These are phyloP conservation scores for Diacronema lutheri DNA, from an alignment of 78 protist species.

Conservation along the genomic window DNA sequence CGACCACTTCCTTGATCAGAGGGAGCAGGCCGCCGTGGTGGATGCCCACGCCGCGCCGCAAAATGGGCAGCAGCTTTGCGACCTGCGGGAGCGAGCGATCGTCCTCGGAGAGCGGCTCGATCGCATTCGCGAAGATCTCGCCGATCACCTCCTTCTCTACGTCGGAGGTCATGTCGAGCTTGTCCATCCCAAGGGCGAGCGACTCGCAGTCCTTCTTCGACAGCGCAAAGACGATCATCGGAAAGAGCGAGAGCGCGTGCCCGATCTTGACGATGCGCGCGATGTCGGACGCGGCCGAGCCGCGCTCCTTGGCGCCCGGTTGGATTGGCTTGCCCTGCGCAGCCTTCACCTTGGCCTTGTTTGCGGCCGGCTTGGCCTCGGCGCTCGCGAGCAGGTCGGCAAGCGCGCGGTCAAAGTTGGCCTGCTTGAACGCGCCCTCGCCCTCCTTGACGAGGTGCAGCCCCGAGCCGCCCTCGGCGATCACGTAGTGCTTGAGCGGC, in stretches of 20 bases:
- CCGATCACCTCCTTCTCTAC: not conserved
- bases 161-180: slow-evolving; percentile 17
- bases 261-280: slow-evolving; percentile 78
- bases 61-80: slow-evolving; percentile 21
- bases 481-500: slow-evolving; percentile 53
- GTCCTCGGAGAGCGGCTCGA: slow-evolving; percentile 57
- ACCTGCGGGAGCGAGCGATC: slow-evolving; percentile 60
- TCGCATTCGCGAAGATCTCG: slow-evolving; percentile 62
- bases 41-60: slow-evolving; percentile 62
- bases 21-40: slow-evolving; percentile 80
- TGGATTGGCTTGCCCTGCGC: too few species aligned
- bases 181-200: not conserved
- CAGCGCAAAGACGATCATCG: slow-evolving; percentile 37
- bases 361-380: not conserved
- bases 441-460: not conserved
- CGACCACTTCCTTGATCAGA: slow-evolving; percentile 66
- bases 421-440: not conserved
- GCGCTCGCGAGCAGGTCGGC: not conserved
- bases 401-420: not conserved
- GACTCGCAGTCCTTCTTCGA: slow-evolving; percentile 12
- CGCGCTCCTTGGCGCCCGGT: too few species aligned
- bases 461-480: not conserved
- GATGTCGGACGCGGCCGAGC: slow-evolving; percentile 50
- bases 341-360: too few species aligned
- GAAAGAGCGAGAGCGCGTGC: slow-evolving; percentile 39